These are phyloP conservation scores for Pseudogymnoascus pannorum DNA, from an alignment of 2,329 filamentous ascomycete genomes.

Conservation along the genomic window DNA sequence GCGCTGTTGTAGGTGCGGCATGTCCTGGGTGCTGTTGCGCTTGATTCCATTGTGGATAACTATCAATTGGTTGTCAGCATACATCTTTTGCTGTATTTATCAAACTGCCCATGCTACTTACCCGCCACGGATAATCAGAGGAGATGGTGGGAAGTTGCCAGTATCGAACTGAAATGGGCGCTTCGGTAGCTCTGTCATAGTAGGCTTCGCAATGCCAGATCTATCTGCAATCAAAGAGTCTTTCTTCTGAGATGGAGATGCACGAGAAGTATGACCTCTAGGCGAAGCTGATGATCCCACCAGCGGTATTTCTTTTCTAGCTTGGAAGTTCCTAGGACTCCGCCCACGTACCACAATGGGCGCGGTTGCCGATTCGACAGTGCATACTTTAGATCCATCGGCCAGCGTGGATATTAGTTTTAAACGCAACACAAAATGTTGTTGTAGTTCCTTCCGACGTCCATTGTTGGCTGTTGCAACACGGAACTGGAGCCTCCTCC, in stretches of 20 bases:
- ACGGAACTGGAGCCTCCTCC: constrained; percentile 87
- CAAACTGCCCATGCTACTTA: constrained; percentile 17
- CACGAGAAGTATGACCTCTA: constrained; percentile 24
- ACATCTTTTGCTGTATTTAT: background rate
- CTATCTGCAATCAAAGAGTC: background rate
- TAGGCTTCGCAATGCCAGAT: constrained; percentile 20
- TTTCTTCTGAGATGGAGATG: constrained; percentile 7
- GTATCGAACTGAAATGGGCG: constrained; percentile 29
- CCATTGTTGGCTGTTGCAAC: constrained; percentile 96
- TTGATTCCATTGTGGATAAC: constrained; percentile 23
- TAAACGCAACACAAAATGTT: constrained; percentile 86
- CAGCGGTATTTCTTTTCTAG: constrained; percentile 84
- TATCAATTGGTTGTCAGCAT: background rate
- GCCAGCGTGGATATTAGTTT: constrained; percentile 79
- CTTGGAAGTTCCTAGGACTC: constrained; percentile 91
- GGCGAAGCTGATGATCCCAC: constrained; percentile 28
- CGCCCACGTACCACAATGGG: constrained; percentile 90
- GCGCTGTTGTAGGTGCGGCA: constrained; percentile 8
- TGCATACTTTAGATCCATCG: constrained; percentile 71
- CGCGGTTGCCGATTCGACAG: constrained; percentile 79
- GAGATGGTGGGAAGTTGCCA: constrained; percentile 21
- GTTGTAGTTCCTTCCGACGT: constrained; percentile 85
- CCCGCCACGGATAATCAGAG: constrained; percentile 25
- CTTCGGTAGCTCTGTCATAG: constrained; percentile 24
- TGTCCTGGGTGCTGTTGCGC: constrained; percentile 24